phyloP scores from a whole-genome alignment of 148 eudicot genomes.

The Amaranthus palmeri region DNA sequence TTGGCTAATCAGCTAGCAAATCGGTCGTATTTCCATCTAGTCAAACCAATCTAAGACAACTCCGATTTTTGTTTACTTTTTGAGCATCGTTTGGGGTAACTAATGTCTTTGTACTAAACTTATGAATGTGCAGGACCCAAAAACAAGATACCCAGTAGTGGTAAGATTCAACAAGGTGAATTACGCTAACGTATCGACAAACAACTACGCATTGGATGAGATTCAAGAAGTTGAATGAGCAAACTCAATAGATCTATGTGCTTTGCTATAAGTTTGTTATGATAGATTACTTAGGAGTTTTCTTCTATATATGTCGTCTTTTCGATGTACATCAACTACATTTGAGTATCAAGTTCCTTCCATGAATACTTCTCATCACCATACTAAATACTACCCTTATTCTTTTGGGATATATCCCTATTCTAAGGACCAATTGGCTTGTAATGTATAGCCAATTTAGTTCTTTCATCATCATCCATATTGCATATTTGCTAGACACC shows the following conservation, averaged over 20 bases:
- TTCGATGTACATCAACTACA: constrained; percentile 30
- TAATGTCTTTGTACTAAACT: background rate
- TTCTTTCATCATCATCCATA: background rate
- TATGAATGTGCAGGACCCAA: constrained; percentile 58
- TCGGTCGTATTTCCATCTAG: too few species aligned
- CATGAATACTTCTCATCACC: constrained; percentile 5
- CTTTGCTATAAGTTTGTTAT: constrained; percentile 11
- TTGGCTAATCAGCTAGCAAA: too few species aligned
- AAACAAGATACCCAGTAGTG: constrained; percentile 84
- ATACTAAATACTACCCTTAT: constrained; percentile 7
- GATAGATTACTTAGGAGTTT: constrained; percentile 25
- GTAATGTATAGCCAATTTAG: background rate
- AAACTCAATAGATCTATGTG: constrained; percentile 11
- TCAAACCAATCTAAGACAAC: too few species aligned
- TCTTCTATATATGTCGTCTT: constrained; percentile 7
- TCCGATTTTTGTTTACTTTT: background rate
- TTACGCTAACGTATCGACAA: constrained; percentile 86
- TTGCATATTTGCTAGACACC: background rate
- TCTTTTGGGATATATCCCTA: background rate
- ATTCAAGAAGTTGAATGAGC: constrained; percentile 58
- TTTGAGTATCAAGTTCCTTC: constrained; percentile 15
- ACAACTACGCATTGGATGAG: constrained; percentile 97
- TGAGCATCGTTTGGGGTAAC: background rate
- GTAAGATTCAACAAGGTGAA: constrained; percentile 95
- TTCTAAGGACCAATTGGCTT: background rate